These are phyloP conservation scores for Balansia obtecta DNA, from an alignment of 2,329 filamentous ascomycete genomes.

Conservation along the genomic window DNA sequence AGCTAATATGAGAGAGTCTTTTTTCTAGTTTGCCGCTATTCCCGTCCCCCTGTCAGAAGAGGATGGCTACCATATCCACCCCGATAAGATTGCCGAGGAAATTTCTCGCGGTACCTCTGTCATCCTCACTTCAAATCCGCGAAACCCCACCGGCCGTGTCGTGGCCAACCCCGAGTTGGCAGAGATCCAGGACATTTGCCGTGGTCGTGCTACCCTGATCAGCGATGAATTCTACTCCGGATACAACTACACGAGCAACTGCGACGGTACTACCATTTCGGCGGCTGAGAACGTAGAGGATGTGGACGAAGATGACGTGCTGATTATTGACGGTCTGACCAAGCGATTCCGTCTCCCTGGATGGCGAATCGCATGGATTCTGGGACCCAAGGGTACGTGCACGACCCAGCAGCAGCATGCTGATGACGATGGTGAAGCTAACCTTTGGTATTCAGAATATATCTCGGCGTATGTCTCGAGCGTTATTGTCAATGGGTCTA, in stretches of 20 bases:
- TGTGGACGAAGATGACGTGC: slow-evolving; percentile 78
- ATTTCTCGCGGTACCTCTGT: slow-evolving; percentile 78
- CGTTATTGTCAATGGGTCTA: neutral
- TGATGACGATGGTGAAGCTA: neutral
- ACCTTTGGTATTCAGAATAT: slow-evolving; percentile 46
- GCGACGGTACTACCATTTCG: slow-evolving; percentile 80
- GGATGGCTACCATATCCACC: slow-evolving; percentile 87
- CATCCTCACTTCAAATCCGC: slow-evolving; percentile 87
- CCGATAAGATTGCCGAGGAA: slow-evolving; percentile 84
- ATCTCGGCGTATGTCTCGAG: slow-evolving; percentile 55
- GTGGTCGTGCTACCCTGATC: slow-evolving; percentile 80
- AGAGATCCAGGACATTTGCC: slow-evolving; percentile 86
- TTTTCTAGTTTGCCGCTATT: slow-evolving; percentile 62
- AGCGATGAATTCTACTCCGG: slow-evolving; percentile 95
- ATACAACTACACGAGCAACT: slow-evolving; percentile 90
- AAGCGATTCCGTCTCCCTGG: slow-evolving; percentile 94
- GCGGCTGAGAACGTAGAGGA: slow-evolving; percentile 84
- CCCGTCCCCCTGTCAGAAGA: slow-evolving; percentile 73
- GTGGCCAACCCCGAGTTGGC: slow-evolving; percentile 74
- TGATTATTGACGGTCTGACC: slow-evolving; percentile 90
- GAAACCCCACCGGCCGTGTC: slow-evolving; percentile 86
- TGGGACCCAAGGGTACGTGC: slow-evolving; percentile 63
- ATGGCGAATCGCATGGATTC: slow-evolving; percentile 93
- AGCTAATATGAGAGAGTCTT: neutral
- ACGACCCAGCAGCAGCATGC: neutral